Evolutionary conservation across 805 yeast genomes (phyloP).

Genomic region (Yarrowia keelungensis): DNA sequence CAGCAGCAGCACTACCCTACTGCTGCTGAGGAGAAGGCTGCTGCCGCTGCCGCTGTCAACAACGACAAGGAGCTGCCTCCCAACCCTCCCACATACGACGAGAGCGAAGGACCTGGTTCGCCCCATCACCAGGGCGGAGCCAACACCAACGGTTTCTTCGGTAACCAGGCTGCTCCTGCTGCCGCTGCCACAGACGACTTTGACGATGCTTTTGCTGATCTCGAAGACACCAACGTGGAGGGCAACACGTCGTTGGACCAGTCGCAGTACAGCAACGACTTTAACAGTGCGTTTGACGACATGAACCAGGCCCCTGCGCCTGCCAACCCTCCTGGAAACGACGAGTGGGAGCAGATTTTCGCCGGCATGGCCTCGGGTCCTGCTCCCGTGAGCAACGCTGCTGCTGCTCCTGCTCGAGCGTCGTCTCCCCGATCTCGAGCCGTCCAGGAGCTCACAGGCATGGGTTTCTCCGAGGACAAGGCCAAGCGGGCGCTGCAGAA

Average conservation of each 20-base stretch:
- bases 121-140: neutral
- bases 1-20: slow-evolving; percentile 36
- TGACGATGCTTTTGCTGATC: slow-evolving; percentile 48
- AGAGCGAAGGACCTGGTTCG: slow-evolving; percentile 23
- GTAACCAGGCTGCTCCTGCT: neutral
- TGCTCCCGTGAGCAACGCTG: slow-evolving; percentile 40
- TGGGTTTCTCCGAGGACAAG: slow-evolving; percentile 80
- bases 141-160: slow-evolving; percentile 18
- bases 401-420: slow-evolving; percentile 40
- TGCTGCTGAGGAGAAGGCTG: slow-evolving; percentile 40
- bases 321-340: slow-evolving; percentile 31
- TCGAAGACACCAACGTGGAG: slow-evolving; percentile 40
- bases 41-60: slow-evolving; percentile 33
- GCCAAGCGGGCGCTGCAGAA: slow-evolving; percentile 72
- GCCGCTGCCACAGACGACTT: slow-evolving; percentile 6
- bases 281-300: slow-evolving; percentile 42
- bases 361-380: slow-evolving; percentile 73
- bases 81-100: slow-evolving; percentile 31
- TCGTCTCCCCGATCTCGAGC: slow-evolving; percentile 59
- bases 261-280: slow-evolving; percentile 38
- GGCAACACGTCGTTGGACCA: slow-evolving; percentile 36
- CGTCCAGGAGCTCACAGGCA: slow-evolving; percentile 78
- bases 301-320: slow-evolving; percentile 35
- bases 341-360: slow-evolving; percentile 94
- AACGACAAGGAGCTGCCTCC: slow-evolving; percentile 37